Conservation (phyloP, 352 stramenopile species). For the Globisporangium iwayamae region DNA sequence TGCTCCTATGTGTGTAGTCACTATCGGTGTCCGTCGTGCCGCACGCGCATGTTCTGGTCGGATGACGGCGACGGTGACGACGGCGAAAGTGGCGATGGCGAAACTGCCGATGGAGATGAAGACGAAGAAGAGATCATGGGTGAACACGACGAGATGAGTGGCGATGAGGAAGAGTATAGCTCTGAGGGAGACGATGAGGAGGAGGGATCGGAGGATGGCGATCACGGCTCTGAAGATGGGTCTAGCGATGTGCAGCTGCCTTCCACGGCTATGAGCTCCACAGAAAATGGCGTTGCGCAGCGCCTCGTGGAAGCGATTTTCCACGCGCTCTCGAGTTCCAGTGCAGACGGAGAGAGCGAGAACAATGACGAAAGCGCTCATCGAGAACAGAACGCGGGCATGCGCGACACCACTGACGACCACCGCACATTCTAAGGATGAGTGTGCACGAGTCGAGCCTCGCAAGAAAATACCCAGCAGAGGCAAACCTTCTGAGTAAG, state of each 20-base stretch:
- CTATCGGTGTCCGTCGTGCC: slow-evolving; percentile 66
- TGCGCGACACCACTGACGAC: not conserved
- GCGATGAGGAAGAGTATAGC: not conserved
- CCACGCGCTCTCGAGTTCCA: slow-evolving; percentile 8
- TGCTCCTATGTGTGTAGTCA: slow-evolving; percentile 6
- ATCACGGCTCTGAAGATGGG: not conserved
- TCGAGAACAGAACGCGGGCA: not conserved
- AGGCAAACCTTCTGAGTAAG: not conserved
- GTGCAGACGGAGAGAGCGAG: slow-evolving; percentile 5
- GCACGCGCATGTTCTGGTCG: slow-evolving; percentile 44
- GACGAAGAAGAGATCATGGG: slow-evolving; percentile 15
- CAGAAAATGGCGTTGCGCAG: slow-evolving; percentile 10
- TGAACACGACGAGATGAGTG: slow-evolving; percentile 16
- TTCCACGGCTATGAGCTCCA: not conserved
- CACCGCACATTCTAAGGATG: not conserved
- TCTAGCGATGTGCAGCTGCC: not conserved
- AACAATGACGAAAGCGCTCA: too few species aligned
- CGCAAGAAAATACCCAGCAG: too few species aligned
- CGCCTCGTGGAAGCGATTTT: slow-evolving; percentile 14
- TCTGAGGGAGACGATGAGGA: not conserved
- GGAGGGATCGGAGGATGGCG: not conserved
- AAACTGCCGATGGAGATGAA: slow-evolving; percentile 12
- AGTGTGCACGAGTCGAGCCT: not conserved
- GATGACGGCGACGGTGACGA: slow-evolving; percentile 25
- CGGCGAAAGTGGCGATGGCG: slow-evolving; percentile 16